phyloP scores from a whole-genome alignment of 179 eudicot genomes.

The Carnegiea gigantea region DNA sequence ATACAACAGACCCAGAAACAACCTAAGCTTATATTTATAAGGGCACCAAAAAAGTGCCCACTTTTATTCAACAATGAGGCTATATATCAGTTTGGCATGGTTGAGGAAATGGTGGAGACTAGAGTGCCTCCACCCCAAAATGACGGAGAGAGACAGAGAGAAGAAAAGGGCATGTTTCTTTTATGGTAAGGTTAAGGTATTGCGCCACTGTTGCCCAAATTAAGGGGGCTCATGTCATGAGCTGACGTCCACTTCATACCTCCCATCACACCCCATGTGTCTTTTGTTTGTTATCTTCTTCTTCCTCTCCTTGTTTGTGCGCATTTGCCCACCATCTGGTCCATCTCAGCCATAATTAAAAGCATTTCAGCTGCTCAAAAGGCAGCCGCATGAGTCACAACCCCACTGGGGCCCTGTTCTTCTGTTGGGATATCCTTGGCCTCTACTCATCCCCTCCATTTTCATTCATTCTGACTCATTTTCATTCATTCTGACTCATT shows the following conservation, averaged over 20 bases:
- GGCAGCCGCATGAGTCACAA: background rate
- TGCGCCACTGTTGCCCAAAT: background rate
- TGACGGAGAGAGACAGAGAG: background rate
- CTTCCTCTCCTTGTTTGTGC: background rate
- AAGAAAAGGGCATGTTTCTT: background rate
- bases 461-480: no score
- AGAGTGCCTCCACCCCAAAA: conserved; percentile 1
- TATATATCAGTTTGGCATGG: conserved; percentile 15
- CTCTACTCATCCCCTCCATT: no score
- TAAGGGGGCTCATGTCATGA: background rate
- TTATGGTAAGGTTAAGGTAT: background rate
- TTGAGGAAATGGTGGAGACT: conserved; percentile 7
- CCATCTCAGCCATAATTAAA: background rate
- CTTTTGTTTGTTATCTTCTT: conserved; percentile 8
- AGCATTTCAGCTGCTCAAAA: no score
- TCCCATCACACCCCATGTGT: background rate
- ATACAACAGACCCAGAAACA: conserved; percentile 15
- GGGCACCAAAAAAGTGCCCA: conserved; percentile 13
- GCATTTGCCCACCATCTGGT: background rate
- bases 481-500: no score
- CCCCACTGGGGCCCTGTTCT: background rate
- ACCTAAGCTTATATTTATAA: background rate
- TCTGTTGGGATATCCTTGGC: no score
- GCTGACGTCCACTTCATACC: background rate
- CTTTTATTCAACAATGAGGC: background rate